Evolutionary conservation across 2,329 filamentous ascomycete genomes (phyloP), one percentile per base, ranked within the genome.

Genomic region (Aspergillus latus): DNA sequence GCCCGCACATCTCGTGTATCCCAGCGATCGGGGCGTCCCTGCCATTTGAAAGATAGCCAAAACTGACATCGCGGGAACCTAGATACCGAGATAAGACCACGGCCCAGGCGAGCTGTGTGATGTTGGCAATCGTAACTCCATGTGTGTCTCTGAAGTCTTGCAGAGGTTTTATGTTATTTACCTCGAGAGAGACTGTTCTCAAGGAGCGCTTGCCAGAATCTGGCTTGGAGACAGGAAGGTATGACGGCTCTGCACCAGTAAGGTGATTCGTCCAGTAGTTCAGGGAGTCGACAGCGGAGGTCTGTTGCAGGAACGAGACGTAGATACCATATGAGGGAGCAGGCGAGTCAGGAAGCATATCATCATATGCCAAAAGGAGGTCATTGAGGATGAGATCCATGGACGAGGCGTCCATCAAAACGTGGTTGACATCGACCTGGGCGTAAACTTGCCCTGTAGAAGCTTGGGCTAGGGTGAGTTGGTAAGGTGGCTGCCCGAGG

Each of bases 391-490:
- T 51, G 8, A 56, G 16, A 13, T 36, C 40, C 42, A 56, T 52
- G 4, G 54, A 56, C 2, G 44, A 47, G 2, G 54, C 54, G 21
- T 56, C 54, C 36, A 56, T 56, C 5, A 56, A 34, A 11, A 43
- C 54, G 37, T 56, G 54, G n/a, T 52, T 56, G 15, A 56, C 44
- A 36, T 56, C 54, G 8, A 56, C 21, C n/a, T 46, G 34, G 11
- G 42, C 42, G 5, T 21, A 52, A 15, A 52, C 43, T n/a, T 44
- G 34, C 6, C 54, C 48, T 5, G 21, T n/a, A 3, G 32, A 5
- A 5, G 54, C 46, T 3, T 10, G 42, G 7, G 37, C 30, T 8
- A 56, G 28, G 32, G 49, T 30, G 13, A 56, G 34, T 8, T 52
- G 54, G 32, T 42, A 52, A 6, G 46, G 52, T 9, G 46, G 46